Evolutionary conservation across 768 basidiomycete genomes (phyloP).

Genomic region (Termitomyces sp.): DNA sequence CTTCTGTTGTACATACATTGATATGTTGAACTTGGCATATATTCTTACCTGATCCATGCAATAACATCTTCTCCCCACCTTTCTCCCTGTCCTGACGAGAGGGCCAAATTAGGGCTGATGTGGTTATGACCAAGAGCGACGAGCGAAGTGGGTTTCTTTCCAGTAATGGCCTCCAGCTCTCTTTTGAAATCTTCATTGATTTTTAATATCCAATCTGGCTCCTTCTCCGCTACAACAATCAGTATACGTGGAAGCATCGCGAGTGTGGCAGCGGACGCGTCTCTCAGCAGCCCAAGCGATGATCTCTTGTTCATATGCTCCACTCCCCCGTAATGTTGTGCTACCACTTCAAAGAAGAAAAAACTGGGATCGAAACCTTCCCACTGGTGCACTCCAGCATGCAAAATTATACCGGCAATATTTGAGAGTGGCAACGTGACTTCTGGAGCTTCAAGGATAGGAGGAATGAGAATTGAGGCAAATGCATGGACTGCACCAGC

Average conservation of each 20-base stretch:
- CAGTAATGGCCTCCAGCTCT: conserved; percentile 27
- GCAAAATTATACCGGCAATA: conserved; percentile 41
- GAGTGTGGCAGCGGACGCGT: conserved; percentile 28
- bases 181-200: conserved; percentile 31
- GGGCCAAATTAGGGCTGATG: conserved; percentile 45
- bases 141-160: conserved; percentile 25
- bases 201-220: conserved; percentile 40
- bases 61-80: conserved; percentile 51
- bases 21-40: neutral
- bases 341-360: conserved; percentile 23
- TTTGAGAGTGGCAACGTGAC: conserved; percentile 22
- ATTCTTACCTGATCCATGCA: conserved; percentile 24
- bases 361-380: conserved; percentile 17
- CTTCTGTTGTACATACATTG: neutral
- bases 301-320: conserved; percentile 30
- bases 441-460: conserved; percentile 23
- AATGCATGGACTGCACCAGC: conserved; percentile 51
- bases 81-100: conserved; percentile 54
- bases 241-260: conserved; percentile 40
- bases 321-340: conserved; percentile 33
- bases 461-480: conserved; percentile 35
- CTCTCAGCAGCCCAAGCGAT: conserved; percentile 35
- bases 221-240: conserved; percentile 46
- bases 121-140: conserved; percentile 57
- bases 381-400: conserved; percentile 40